These are phyloP conservation scores for Hydnomerulius pinastri DNA, from an alignment of 768 basidiomycete genomes.

Conservation along the genomic window DNA sequence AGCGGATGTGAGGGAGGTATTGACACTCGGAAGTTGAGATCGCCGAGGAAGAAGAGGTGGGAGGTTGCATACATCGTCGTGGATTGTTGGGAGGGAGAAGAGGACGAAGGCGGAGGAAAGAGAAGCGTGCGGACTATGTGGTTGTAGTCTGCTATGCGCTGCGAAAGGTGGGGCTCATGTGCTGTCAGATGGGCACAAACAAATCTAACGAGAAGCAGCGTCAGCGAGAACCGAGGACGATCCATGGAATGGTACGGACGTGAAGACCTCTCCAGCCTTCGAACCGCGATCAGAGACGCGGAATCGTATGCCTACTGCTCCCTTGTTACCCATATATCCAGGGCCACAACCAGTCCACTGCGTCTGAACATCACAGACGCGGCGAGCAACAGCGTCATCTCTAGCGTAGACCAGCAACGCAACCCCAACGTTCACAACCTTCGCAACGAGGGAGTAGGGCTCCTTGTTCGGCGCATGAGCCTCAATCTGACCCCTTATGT, in stretches of 20 bases:
- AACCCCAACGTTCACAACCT: constrained; percentile 83
- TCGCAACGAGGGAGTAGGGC: constrained; percentile 75
- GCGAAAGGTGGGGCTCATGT: constrained; percentile 62
- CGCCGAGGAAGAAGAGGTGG: constrained; percentile 91
- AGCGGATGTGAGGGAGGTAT: constrained; percentile 58
- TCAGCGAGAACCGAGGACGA: constrained; percentile 4
- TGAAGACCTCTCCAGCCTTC: constrained; percentile 72
- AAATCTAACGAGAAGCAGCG: constrained; percentile 54
- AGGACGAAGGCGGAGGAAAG: constrained; percentile 61
- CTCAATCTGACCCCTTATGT: constrained; percentile 77
- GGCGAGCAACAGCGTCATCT: constrained; percentile 64
- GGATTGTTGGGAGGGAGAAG: constrained; percentile 36
- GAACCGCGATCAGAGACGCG: constrained; percentile 60
- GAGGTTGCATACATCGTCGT: constrained; percentile 82
- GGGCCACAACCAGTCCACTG: constrained; percentile 76
- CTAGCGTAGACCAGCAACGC: constrained; percentile 86
- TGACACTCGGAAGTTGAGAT: constrained; percentile 89
- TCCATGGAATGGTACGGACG: constrained; percentile 53
- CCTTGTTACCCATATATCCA: constrained; percentile 90
- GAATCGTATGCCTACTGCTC: constrained; percentile 87
- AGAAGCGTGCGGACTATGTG: constrained; percentile 81
- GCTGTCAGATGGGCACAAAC: constrained; percentile 92
- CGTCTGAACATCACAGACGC: constrained; percentile 66
- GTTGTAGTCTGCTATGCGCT: constrained; percentile 75
- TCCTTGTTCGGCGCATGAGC: constrained; percentile 70